Evolutionary conservation across 768 basidiomycete species (phyloP).

Genomic region (Pleurotus citrinopileatus): DNA sequence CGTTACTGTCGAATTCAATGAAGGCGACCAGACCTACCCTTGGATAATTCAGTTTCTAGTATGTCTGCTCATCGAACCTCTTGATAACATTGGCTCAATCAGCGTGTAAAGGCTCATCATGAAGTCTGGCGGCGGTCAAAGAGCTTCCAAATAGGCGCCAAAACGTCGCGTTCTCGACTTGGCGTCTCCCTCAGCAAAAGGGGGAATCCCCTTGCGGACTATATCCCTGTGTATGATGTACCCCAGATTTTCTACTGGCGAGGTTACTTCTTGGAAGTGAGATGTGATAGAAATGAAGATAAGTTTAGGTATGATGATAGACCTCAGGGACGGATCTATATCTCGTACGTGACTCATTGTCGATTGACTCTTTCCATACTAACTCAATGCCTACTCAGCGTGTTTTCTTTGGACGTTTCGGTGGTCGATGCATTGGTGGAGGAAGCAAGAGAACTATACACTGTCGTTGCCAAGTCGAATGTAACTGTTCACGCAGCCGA

Average conservation of each 20-base stretch:
- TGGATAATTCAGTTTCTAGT: slow-evolving; percentile 41
- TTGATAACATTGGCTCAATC: not conserved
- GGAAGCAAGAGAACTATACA: slow-evolving; percentile 31
- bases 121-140: slow-evolving; percentile 41
- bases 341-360: slow-evolving; percentile 26
- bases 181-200: slow-evolving; percentile 25
- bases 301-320: slow-evolving; percentile 12
- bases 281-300: slow-evolving; percentile 18
- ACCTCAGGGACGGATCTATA: not conserved
- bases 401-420: slow-evolving; percentile 37
- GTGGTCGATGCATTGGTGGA: slow-evolving; percentile 32
- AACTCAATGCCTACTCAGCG: slow-evolving; percentile 18
- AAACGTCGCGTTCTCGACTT: slow-evolving; percentile 37
- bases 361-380: slow-evolving; percentile 16
- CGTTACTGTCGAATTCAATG: slow-evolving; percentile 34
- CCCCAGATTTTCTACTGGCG: slow-evolving; percentile 41
- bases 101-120: slow-evolving; percentile 33
- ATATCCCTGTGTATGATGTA: slow-evolving; percentile 35
- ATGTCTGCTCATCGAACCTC: slow-evolving; percentile 9
- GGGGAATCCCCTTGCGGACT: slow-evolving; percentile 31
- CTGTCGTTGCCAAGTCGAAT: slow-evolving; percentile 30
- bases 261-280: slow-evolving; percentile 36
- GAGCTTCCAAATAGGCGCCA: slow-evolving; percentile 37
- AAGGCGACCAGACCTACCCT: slow-evolving; percentile 39
- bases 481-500: slow-evolving; percentile 33